Percentiles rank a stretch among this genome's conserved stretches.
Evolutionary conservation across 257 asterid species (phyloP).

Genomic region (Ocimum tenuiflorum): DNA sequence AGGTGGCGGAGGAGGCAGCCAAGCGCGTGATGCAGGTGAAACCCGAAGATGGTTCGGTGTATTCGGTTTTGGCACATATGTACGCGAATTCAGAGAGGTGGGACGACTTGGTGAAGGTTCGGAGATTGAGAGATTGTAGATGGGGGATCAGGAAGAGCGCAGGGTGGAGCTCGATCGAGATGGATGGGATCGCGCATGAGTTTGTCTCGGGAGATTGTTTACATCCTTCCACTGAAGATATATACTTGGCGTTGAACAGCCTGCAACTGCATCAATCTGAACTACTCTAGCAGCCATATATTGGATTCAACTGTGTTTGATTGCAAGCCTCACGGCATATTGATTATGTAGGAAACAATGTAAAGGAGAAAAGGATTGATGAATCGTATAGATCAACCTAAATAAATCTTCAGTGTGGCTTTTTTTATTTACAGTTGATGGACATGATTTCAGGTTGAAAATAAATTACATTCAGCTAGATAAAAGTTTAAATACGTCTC

Average conservation of each 20-base stretch:
- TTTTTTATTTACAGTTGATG: background rate
- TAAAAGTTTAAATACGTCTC: slow-evolving; percentile 45
- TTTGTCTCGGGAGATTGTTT: slow-evolving; percentile 75
- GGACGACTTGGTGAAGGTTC: slow-evolving; percentile 63
- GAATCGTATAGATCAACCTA: background rate
- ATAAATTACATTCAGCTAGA: slow-evolving; percentile 12
- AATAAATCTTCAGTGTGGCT: background rate
- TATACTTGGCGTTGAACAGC: slow-evolving; percentile 37
- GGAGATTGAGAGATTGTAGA: slow-evolving; percentile 50
- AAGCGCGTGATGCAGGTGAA: slow-evolving; percentile 53
- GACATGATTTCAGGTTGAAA: background rate
- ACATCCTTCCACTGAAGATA: slow-evolving; percentile 44
- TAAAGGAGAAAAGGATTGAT: background rate
- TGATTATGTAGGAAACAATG: background rate
- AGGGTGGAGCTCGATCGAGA: slow-evolving; percentile 68
- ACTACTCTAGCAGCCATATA: slow-evolving; percentile 6
- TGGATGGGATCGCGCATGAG: slow-evolving; percentile 56
- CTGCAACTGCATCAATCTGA: slow-evolving; percentile 46
- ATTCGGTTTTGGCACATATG: slow-evolving; percentile 57
- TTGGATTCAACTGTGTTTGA: no score
- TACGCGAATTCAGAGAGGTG: slow-evolving; percentile 63
- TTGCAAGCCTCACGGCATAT: background rate
- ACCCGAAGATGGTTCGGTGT: slow-evolving; percentile 81
- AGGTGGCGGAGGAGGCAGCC: slow-evolving; percentile 68
- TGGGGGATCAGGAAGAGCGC: slow-evolving; percentile 54